A percentile compares a stretch with the other conserved stretches of the same genome.
These are phyloP conservation scores for Rhizopogon roseolus DNA, from an alignment of 768 basidiomycete species.

Conservation along the genomic window DNA sequence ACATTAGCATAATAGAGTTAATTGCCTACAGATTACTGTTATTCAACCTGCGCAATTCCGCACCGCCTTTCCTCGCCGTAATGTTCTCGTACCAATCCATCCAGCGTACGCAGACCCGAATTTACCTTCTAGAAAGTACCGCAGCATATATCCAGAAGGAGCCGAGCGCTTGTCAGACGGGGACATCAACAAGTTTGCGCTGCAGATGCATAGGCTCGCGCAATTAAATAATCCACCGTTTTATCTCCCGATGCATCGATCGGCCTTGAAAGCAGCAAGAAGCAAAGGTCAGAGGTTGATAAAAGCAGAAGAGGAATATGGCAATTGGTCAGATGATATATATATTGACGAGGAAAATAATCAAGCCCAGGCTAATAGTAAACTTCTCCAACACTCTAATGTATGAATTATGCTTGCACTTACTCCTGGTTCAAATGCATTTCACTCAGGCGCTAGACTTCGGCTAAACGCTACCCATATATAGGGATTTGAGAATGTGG, in stretches of 20 bases:
- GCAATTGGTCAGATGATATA: slow-evolving; percentile 23
- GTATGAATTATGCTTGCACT: background rate
- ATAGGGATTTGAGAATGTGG: no score
- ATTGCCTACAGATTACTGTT: slow-evolving; percentile 15
- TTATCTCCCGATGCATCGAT: slow-evolving; percentile 18
- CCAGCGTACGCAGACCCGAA: slow-evolving; percentile 14
- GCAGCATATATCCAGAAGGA: slow-evolving; percentile 7
- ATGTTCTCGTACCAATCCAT: slow-evolving; percentile 9
- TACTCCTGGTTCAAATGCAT: no score
- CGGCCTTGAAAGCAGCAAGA: slow-evolving; percentile 16
- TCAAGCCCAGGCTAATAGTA: background rate
- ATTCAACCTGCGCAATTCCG: slow-evolving; percentile 20
- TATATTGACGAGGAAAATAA: slow-evolving; percentile 7
- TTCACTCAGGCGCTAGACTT: no score
- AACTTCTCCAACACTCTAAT: background rate
- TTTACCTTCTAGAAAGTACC: slow-evolving; percentile 12
- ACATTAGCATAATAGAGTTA: background rate
- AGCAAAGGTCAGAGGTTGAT: slow-evolving; percentile 17
- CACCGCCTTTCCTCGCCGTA: slow-evolving; percentile 6
- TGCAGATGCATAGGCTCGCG: slow-evolving; percentile 12
- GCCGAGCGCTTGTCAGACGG: slow-evolving; percentile 6
- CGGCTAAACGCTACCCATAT: no score
- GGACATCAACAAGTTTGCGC: slow-evolving; percentile 21
- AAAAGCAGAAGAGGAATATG: slow-evolving; percentile 18
- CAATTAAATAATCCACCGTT: slow-evolving; percentile 20